phyloP scores from a whole-genome alignment of 345 rosid species.

The Populus tremula region DNA sequence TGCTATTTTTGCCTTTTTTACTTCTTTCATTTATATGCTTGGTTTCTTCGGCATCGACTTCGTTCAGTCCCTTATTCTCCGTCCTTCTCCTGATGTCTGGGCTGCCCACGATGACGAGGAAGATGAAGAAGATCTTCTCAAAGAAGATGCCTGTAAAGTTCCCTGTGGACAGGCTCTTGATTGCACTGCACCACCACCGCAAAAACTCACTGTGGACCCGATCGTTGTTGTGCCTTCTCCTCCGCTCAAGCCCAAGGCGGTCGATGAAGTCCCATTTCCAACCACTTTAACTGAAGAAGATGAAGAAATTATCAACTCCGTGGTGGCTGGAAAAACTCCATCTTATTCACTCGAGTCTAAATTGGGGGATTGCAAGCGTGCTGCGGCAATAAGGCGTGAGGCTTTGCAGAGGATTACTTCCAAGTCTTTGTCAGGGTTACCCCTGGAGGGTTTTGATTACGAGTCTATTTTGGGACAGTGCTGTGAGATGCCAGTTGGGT shows the following conservation, averaged over 20 bases:
- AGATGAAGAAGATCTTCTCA: background rate
- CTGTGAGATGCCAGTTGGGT: conserved; percentile 50
- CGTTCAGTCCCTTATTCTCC: conserved; percentile 36
- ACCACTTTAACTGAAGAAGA: conserved; percentile 16
- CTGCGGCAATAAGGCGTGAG: conserved; percentile 39
- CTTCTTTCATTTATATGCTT: conserved; percentile 33
- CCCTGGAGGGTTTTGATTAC: conserved; percentile 39
- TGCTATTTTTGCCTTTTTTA: conserved; percentile 27
- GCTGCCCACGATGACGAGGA: conserved; percentile 16
- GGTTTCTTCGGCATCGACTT: conserved; percentile 41
- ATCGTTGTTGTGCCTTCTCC: background rate
- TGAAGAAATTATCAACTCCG: conserved; percentile 36
- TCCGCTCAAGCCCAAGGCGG: conserved; percentile 5
- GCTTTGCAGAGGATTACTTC: conserved; percentile 37
- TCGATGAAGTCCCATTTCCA: conserved; percentile 1
- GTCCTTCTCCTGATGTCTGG: conserved; percentile 36
- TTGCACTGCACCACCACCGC: background rate
- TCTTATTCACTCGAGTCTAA: conserved; percentile 46
- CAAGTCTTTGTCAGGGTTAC: conserved; percentile 34
- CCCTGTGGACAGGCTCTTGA: conserved; percentile 31
- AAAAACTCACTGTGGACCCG: background rate
- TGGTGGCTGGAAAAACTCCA: conserved; percentile 31
- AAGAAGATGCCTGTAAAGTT: conserved; percentile 14
- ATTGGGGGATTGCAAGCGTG: conserved; percentile 40
- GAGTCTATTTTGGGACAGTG: conserved; percentile 44